phyloP scores from a whole-genome alignment of 768 basidiomycete genomes.

The Tulasnella sp. region DNA sequence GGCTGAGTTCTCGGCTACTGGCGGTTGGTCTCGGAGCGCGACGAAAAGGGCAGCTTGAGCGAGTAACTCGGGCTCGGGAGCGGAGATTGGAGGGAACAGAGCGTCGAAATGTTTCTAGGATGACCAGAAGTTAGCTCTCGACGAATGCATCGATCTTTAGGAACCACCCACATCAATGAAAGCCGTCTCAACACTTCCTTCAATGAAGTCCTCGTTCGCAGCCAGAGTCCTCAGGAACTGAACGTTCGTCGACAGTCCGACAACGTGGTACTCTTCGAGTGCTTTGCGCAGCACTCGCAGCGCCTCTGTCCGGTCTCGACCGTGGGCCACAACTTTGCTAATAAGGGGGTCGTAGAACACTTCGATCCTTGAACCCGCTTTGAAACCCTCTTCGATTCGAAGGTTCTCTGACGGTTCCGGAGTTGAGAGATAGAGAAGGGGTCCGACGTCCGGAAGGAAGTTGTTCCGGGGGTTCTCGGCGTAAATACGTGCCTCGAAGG shows the following conservation, averaged over 20 bases:
- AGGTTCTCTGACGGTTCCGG: constrained; percentile 70
- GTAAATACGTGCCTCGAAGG: constrained; percentile 94
- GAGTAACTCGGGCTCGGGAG: constrained; percentile 64
- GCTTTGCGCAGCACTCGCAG: constrained; percentile 78
- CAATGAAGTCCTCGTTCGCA: constrained; percentile 73
- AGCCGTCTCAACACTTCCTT: constrained; percentile 84
- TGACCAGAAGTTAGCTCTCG: background rate
- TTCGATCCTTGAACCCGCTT: constrained; percentile 75
- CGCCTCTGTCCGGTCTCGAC: constrained; percentile 80
- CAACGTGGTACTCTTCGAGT: constrained; percentile 85
- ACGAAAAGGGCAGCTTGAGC: constrained; percentile 82
- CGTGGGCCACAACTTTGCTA: constrained; percentile 88
- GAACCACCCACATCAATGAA: constrained; percentile 72
- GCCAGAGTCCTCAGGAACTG: constrained; percentile 83
- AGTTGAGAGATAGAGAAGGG: constrained; percentile 76
- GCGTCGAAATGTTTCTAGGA: constrained; percentile 77
- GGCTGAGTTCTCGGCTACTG: constrained; percentile 38
- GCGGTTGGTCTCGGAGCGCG: constrained; percentile 65
- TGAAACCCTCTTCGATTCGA: constrained; percentile 90
- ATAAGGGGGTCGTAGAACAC: constrained; percentile 94
- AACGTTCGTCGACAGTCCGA: constrained; percentile 89
- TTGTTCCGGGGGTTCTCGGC: constrained; percentile 93
- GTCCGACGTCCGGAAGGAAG: constrained; percentile 90
- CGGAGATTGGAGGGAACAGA: constrained; percentile 69
- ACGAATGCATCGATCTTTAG: background rate